A percentile compares a stretch with the other conserved stretches of the same genome.
phyloP scores from a whole-genome alignment of 1,139 yeast genomes.

The Yamadazyma spencermartinsiae region DNA sequence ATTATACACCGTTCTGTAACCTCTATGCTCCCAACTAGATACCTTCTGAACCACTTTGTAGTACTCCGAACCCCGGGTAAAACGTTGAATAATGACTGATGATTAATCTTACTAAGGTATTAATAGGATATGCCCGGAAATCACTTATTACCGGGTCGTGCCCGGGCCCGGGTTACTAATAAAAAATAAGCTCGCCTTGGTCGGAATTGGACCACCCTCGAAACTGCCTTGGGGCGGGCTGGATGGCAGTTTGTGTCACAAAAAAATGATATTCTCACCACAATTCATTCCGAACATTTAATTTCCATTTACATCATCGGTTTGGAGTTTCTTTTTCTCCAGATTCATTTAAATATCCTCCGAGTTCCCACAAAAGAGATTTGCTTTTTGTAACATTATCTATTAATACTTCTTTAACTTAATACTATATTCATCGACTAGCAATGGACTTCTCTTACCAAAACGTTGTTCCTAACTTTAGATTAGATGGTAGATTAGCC shows the following conservation, averaged over 20 bases:
- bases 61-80: too few relatives aligned
- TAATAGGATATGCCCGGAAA: too few relatives aligned
- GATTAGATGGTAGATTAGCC: conserved; percentile 72
- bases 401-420: not conserved
- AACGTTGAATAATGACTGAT: too few relatives aligned
- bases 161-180: too few relatives aligned
- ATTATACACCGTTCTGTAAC: too few relatives aligned
- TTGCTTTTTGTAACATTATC: not conserved
- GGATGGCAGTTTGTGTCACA: not conserved
- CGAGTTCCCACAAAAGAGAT: not conserved
- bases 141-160: too few relatives aligned
- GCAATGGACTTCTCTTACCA: conserved; percentile 37
- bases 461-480: conserved; percentile 53
- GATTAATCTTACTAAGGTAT: too few relatives aligned
- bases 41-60: too few relatives aligned
- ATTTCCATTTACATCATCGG: conserved; percentile 2
- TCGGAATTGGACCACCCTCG: not conserved
- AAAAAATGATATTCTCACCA: conserved; percentile 1
- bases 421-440: conserved; percentile 16
- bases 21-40: too few relatives aligned
- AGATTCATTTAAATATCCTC: conserved; percentile 1
- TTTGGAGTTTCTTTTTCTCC: conserved; percentile 3
- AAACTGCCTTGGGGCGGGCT: not conserved
- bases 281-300: conserved; percentile 2
- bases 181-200: not conserved